Evolutionary conservation across 805 yeast species (phyloP).

Genomic region (Saccharomycopsis oosterbeekiorum): DNA sequence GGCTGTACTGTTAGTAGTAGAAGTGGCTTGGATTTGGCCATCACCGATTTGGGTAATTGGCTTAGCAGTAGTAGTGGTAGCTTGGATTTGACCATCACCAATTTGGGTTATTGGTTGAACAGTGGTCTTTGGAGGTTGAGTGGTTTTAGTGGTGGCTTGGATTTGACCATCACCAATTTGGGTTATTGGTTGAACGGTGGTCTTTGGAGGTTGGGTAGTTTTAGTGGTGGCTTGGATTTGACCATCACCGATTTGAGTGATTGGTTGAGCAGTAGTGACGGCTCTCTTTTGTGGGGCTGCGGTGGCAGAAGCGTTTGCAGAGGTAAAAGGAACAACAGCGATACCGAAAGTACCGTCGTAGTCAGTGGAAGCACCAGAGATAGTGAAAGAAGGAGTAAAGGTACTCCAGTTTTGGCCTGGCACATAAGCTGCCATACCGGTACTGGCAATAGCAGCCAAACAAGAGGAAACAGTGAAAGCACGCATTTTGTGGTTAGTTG

Average conservation of each 20-base stretch:
- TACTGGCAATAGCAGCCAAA: constrained; percentile 31
- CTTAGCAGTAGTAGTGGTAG: constrained; percentile 22
- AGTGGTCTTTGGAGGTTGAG: constrained; percentile 25
- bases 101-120: constrained; percentile 31
- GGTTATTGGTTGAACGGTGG: constrained; percentile 24
- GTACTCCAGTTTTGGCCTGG: constrained; percentile 36
- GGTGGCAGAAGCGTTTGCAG: constrained; percentile 19
- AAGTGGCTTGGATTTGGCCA: constrained; percentile 28
- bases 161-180: constrained; percentile 40
- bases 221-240: constrained; percentile 32
- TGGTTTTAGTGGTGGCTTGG: constrained; percentile 27
- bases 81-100: constrained; percentile 44
- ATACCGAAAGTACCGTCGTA: constrained; percentile 33
- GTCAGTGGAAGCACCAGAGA: constrained; percentile 29
- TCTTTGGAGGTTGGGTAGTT: constrained; percentile 23
- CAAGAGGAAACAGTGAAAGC: constrained; percentile 27
- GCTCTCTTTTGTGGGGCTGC: constrained; percentile 13
- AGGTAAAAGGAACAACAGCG: constrained; percentile 31
- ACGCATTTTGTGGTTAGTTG: neutral
- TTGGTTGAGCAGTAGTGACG: constrained; percentile 22
- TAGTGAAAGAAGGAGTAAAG: constrained; percentile 32
- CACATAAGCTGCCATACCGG: constrained; percentile 50
- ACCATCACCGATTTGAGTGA: constrained; percentile 41
- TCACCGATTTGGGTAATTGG: constrained; percentile 24
- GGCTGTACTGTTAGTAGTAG: constrained; percentile 19